Evolutionary conservation across 1,284 basidiomycete genomes (phyloP), one percentile per base, ranked within the genome.

Genomic region (Cutaneotrichosporon cavernicola): DNA sequence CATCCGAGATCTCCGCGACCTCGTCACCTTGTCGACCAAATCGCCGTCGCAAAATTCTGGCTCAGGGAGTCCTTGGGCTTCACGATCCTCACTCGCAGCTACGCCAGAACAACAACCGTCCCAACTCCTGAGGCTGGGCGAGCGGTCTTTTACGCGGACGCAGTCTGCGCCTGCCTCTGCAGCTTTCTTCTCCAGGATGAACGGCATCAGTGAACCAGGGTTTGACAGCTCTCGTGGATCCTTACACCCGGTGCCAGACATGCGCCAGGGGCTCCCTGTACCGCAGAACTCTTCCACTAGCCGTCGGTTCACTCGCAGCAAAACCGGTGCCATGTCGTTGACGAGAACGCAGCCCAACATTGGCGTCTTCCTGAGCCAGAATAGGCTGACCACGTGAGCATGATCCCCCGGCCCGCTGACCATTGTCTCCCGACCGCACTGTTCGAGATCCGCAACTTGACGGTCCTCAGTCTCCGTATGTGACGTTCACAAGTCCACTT

Each of bases 361-460:
- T 31, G 65, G 36, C 11, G 67, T 73, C 21, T 74, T 64, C 62
- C 65, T 63, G 18, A 70, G 63, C 32, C 64, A 70, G 13, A 80
- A 80, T 56, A 50, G 40, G 13, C 67, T 80, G 13, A 71, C 69
- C 1, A 74, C 67, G 78, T 78, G 56, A 56, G 73, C 68, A n/a
- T 46, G 16, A 18, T n/a, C n/a, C n/a, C n/a, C n/a, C n/a, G n/a
- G n/a, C n/a, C 18, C n/a, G 47, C 26, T 34, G 13, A 55, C n/a
- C 30, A 9, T 26, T 79, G 79, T 34, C 65, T 81, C 1, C 80
- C 80, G 2, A 77, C 72, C 32, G 77, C 77, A 0, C 59, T 81
- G 55, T 81, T 81, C 50, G 76, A 80, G 56, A 70, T 80, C 11
- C 61, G 70, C 0, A 78, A 80, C 61, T 63, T 81, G 18, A 78